Evolutionary conservation across 257 asterid genomes (phyloP).

Genomic region (Sherardia arvensis): DNA sequence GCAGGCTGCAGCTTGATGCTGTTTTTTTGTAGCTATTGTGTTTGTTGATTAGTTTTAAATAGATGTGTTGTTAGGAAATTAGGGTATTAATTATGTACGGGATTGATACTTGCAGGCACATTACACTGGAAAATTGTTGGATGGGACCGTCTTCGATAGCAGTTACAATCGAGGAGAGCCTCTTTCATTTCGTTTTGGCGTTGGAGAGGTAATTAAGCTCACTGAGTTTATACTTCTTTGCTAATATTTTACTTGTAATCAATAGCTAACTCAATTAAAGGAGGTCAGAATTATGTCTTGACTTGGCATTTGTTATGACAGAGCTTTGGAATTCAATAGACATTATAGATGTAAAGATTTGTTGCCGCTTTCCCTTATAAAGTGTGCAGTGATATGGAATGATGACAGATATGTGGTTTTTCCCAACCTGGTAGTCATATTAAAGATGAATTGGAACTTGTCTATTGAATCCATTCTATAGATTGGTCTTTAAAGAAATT

Average conservation of each 20-base stretch:
- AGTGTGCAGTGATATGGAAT: background rate
- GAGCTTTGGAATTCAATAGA: background rate
- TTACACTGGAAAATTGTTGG: constrained; percentile 62
- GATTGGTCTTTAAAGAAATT: background rate
- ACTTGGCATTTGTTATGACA: background rate
- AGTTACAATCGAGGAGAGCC: constrained; percentile 93
- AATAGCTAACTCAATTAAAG: background rate
- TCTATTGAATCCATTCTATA: no score
- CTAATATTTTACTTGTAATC: background rate
- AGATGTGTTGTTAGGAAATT: no score
- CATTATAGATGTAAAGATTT: background rate
- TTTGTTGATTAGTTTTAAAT: no score
- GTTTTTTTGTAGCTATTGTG: no score
- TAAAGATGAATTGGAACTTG: background rate
- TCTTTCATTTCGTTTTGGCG: constrained; percentile 76
- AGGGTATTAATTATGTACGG: no score
- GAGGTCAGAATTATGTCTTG: background rate
- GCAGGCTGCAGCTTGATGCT: no score
- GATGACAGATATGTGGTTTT: background rate
- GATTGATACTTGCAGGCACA: constrained; percentile 57
- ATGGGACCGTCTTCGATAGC: constrained; percentile 89
- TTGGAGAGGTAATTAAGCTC: constrained; percentile 60
- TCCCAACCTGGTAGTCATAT: background rate
- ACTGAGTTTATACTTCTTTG: background rate
- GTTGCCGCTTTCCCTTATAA: background rate